These are phyloP conservation scores for Amanita exitialis DNA, from an alignment of 768 basidiomycete species.

Conservation along the genomic window DNA sequence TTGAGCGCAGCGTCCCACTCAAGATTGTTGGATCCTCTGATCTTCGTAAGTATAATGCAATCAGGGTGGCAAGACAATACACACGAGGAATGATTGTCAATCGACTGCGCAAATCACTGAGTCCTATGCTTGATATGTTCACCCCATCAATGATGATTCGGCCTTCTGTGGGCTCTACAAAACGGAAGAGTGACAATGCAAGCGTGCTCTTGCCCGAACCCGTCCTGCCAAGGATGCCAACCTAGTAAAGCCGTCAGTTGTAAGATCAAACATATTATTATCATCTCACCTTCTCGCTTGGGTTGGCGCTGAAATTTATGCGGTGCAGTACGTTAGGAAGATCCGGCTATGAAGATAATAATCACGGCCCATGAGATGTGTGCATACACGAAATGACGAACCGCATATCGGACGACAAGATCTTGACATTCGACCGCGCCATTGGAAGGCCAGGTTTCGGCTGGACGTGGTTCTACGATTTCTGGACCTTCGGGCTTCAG, in stretches of 20 bases:
- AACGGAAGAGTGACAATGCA: constrained; percentile 79
- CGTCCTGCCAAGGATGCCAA: constrained; percentile 65
- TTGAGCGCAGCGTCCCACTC: constrained; percentile 72
- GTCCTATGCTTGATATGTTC: constrained; percentile 67
- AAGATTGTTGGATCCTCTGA: constrained; percentile 85
- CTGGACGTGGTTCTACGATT: constrained; percentile 79
- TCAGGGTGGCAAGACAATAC: constrained; percentile 7
- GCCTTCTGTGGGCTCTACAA: constrained; percentile 72
- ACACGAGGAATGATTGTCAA: constrained; percentile 66
- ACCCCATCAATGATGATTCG: constrained; percentile 59
- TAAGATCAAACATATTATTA: background rate
- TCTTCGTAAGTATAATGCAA: constrained; percentile 49
- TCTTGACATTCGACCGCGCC: constrained; percentile 66
- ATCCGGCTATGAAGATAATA: constrained; percentile 45
- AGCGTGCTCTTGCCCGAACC: constrained; percentile 76
- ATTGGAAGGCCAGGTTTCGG: constrained; percentile 64
- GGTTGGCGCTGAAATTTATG: constrained; percentile 60
- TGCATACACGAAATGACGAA: constrained; percentile 22
- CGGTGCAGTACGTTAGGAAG: constrained; percentile 79
- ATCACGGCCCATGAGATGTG: background rate
- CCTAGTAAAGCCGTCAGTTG: constrained; percentile 20
- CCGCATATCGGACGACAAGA: constrained; percentile 71
- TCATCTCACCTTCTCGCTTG: constrained; percentile 62
- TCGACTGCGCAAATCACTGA: constrained; percentile 64
- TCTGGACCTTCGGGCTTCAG: constrained; percentile 71